Evolutionary conservation across 2,329 filamentous ascomycete genomes (phyloP).

Genomic region (Diaporthe humulicola): DNA sequence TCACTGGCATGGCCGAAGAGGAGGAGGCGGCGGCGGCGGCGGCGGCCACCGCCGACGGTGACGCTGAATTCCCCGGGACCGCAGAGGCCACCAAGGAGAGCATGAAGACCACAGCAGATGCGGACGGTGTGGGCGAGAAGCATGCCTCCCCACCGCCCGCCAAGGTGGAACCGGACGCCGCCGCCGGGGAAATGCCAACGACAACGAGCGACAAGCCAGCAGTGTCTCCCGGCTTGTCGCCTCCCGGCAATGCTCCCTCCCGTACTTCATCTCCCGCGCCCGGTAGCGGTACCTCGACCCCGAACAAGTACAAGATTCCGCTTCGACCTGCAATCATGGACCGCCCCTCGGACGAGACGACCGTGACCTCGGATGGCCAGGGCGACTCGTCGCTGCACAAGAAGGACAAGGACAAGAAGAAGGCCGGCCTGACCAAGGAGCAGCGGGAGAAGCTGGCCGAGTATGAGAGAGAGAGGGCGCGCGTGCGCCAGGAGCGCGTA

Average conservation of each 20-base stretch:
- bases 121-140: conserved; percentile 47
- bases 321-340: conserved; percentile 91
- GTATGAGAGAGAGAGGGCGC: conserved; percentile 87
- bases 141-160: conserved; percentile 52
- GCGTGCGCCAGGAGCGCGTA: conserved; percentile 87
- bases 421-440: conserved; percentile 87
- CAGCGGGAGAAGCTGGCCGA: conserved; percentile 92
- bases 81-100: conserved; percentile 70
- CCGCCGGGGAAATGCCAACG: conserved; percentile 39
- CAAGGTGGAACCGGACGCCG: conserved; percentile 53
- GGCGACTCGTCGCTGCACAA: conserved; percentile 83
- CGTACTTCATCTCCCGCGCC: conserved; percentile 57
- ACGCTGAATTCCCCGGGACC: conserved; percentile 69
- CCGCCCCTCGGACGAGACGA: conserved; percentile 81
- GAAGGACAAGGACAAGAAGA: conserved; percentile 73
- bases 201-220: conserved; percentile 42
- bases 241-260: conserved; percentile 56
- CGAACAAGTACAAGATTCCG: conserved; percentile 68
- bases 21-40: conserved; percentile 69
- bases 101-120: conserved; percentile 56
- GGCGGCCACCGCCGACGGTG: conserved; percentile 45
- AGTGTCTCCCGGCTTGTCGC: conserved; percentile 50
- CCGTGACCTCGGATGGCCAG: conserved; percentile 69
- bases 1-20: conserved; percentile 86
- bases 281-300: conserved; percentile 55